These are phyloP conservation scores for Metroxylon sagu DNA, from an alignment of 176 grass and related monocot species.

Conservation along the genomic window DNA sequence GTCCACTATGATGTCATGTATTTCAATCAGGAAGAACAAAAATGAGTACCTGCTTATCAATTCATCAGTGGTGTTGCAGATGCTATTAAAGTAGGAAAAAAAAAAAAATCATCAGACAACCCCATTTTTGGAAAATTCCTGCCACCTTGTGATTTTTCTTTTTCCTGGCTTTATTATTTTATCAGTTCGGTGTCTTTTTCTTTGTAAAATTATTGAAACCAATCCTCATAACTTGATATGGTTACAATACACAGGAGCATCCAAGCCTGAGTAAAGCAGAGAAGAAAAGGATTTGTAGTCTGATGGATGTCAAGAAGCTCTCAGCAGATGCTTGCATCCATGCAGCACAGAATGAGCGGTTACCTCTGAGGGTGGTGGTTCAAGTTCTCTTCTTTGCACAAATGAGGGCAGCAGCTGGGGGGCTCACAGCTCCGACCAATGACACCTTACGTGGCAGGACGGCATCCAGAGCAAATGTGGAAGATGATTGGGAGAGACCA, in stretches of 20 bases:
- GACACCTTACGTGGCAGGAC: slow-evolving; percentile 8
- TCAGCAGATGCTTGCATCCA: slow-evolving; percentile 68
- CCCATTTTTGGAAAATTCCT: no score
- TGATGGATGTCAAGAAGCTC: slow-evolving; percentile 88
- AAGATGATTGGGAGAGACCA: slow-evolving; percentile 31
- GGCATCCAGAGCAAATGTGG: slow-evolving; percentile 15
- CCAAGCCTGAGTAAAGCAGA: slow-evolving; percentile 60
- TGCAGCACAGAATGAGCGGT: slow-evolving; percentile 77
- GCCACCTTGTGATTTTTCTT: no score
- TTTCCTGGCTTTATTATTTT: no score
- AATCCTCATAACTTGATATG: no score
- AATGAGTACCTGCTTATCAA: no score
- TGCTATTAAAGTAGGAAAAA: no score
- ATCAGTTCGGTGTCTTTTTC: no score
- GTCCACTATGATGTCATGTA: no score
- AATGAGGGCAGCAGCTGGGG: slow-evolving; percentile 2
- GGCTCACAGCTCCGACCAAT: slow-evolving; percentile 18
- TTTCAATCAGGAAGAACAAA: no score
- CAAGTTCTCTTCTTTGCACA: slow-evolving; percentile 40
- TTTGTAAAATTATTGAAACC: no score
- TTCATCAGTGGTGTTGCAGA: no score
- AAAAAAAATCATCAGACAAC: no score
- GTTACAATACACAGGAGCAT: slow-evolving; percentile 44
- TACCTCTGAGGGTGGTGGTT: slow-evolving; percentile 82
- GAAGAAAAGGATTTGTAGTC: slow-evolving; percentile 64